Evolutionary conservation across 1,284 basidiomycete genomes (phyloP).

Genomic region (Omphalotus olearius): DNA sequence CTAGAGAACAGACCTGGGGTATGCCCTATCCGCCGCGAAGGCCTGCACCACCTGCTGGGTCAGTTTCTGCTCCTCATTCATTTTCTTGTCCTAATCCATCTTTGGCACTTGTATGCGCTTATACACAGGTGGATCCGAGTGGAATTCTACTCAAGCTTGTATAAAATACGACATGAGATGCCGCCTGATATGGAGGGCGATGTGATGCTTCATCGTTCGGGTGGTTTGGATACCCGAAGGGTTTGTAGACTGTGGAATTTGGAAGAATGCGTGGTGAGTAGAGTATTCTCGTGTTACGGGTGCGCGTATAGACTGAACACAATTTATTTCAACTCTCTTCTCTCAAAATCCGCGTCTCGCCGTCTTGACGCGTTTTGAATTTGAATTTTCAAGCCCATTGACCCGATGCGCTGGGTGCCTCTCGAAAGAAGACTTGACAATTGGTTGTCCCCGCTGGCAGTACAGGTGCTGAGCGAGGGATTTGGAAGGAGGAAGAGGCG

Average conservation of each 20-base stretch:
- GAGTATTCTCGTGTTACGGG: not conserved
- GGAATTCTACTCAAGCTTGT: conserved; percentile 13
- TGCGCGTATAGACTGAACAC: too few species aligned
- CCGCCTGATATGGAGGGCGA: conserved; percentile 13
- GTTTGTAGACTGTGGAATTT: conserved; percentile 12
- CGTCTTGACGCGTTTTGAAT: too few species aligned
- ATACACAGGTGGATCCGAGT: conserved; percentile 10
- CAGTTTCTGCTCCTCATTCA: not conserved
- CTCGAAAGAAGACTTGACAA: not conserved
- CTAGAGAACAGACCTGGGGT: conserved; percentile 10
- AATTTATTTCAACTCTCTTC: too few species aligned
- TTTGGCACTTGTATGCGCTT: not conserved
- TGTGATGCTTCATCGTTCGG: conserved; percentile 4
- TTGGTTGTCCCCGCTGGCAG: conserved; percentile 10
- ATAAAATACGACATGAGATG: conserved; percentile 11
- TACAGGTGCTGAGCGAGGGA: conserved; percentile 8
- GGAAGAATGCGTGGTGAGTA: conserved; percentile 10
- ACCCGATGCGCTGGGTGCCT: conserved; percentile 12
- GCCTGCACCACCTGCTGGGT: conserved; percentile 12
- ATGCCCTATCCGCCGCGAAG: conserved; percentile 7
- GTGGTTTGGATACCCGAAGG: conserved; percentile 6
- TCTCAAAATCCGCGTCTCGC: not conserved
- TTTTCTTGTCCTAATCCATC: not conserved
- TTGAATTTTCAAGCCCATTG: conserved; percentile 4
- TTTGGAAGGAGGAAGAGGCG: not conserved